These are phyloP conservation scores for Plasmodium berghei DNA, from an alignment of 169 alveolate genomes.

Conservation along the genomic window DNA sequence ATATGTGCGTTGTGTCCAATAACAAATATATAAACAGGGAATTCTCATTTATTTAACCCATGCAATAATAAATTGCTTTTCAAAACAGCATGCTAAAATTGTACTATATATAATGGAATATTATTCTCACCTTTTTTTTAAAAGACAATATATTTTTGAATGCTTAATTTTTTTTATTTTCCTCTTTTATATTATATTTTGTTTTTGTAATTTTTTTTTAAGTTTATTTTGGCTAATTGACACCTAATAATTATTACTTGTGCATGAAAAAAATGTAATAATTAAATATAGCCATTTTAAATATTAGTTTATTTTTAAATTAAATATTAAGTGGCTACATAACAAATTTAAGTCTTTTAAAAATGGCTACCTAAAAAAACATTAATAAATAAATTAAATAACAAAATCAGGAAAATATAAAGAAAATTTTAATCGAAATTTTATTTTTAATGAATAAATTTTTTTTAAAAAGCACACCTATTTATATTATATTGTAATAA, in stretches of 20 bases:
- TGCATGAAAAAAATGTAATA: conserved; percentile 19
- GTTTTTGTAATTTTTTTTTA: conserved; percentile 24
- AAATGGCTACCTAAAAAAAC: conserved; percentile 8
- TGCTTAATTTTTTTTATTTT: conserved; percentile 6
- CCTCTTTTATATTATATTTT: conserved; percentile 8
- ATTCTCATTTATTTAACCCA: no score
- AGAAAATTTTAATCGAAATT: not conserved
- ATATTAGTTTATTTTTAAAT: not conserved
- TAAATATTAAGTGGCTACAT: conserved; percentile 15
- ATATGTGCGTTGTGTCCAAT: no score
- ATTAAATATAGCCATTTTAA: conserved; percentile 10
- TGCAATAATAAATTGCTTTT: no score
- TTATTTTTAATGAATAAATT: not conserved
- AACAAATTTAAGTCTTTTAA: conserved; percentile 2
- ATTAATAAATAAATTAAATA: not conserved
- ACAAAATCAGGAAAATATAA: not conserved
- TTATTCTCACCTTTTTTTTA: conserved; percentile 7
- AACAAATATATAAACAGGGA: no score
- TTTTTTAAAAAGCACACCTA: not conserved
- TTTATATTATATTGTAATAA: not conserved
- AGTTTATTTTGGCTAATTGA: conserved; percentile 53
- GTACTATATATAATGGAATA: not conserved
- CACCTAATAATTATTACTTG: conserved; percentile 33
- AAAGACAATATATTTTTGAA: conserved; percentile 12
- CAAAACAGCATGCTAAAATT: no score